Conservation (phyloP, 257 asterid genomes). For the Euphrasia confusa region DNA sequence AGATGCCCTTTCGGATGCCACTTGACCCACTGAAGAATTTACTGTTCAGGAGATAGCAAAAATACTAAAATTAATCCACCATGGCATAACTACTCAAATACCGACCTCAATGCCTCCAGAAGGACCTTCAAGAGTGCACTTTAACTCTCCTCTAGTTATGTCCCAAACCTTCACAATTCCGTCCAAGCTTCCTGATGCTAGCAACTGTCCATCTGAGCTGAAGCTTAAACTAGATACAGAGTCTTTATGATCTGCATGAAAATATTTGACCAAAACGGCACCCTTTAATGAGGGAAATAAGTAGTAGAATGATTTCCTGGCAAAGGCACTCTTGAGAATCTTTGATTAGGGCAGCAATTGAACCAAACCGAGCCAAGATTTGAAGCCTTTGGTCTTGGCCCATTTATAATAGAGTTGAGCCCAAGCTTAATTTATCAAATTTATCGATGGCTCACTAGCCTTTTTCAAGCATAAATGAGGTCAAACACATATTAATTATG, state of each 20-base stretch:
- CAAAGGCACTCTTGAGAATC: not conserved
- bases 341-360: not conserved
- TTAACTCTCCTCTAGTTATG: constrained; percentile 39
- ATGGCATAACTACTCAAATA: constrained; percentile 17
- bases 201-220: constrained; percentile 77
- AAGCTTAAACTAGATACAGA: constrained; percentile 71
- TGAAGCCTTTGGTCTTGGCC: no score
- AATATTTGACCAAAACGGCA: constrained; percentile 21
- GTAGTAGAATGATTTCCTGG: not conserved
- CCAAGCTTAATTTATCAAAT: no score
- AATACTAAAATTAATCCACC: constrained; percentile 9
- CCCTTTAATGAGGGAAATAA: not conserved
- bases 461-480: no score
- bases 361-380: not conserved
- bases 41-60: constrained; percentile 27
- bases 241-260: constrained; percentile 70
- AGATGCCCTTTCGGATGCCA: constrained; percentile 94
- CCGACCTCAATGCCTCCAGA: constrained; percentile 76
- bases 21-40: constrained; percentile 67
- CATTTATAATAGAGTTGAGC: no score
- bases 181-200: constrained; percentile 89
- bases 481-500: no score
- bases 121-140: constrained; percentile 86
- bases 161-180: constrained; percentile 85
- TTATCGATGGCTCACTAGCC: no score